Evolutionary conservation across 805 yeast genomes (phyloP), one percentile per base, ranked within the genome.

Genomic region (Candida hispaniensis): DNA sequence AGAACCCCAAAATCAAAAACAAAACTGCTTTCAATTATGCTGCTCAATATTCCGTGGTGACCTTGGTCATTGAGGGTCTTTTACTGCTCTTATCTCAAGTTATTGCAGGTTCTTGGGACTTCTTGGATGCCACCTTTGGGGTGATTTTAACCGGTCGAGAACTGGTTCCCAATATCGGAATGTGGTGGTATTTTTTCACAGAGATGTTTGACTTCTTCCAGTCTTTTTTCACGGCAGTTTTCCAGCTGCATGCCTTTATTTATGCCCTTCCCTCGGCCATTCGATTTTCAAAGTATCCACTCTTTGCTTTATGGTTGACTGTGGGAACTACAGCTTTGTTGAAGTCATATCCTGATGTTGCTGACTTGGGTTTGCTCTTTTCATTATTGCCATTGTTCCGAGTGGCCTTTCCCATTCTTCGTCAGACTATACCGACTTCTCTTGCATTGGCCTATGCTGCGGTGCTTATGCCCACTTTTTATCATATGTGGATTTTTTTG

Each of bases 111-210:
- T 49, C 58, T 3, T 55, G 56, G 56, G 46, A 47, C 32, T 73
- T 74, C 48, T 28, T 80, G n/a, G 39, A 48, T 19, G 58, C 71
- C 7, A 66, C 71, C 23, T 82, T 77, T 49, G 74, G 77, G 10
- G 46, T 54, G 6, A 41, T 44, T 5, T 50, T 82, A 5, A 60
- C 62, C 14, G 76, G 81, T 47, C 66, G 66, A 22, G 86, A 82
- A 44, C 71, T 85, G 42, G 66, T 75, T 4, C 98, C 98, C 16
- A 91, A 91, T 56, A 55, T 91, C 45, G 98, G 98, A 1, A 62
- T 91, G 13, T 91, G 99, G 99, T 91, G 99, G 99, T 91, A 91
- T 60, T 75, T 86, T 48, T 91, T 91, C 63, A 79, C 88, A 25
- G 98, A 91, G 56, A 80, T 91, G 73, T 91, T 91, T 58, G 91